Percentiles rank a stretch among this genome's conserved stretches.
These are phyloP conservation scores for Xanthoceras sorbifolium DNA, from an alignment of 345 rosid genomes.

Conservation along the genomic window DNA sequence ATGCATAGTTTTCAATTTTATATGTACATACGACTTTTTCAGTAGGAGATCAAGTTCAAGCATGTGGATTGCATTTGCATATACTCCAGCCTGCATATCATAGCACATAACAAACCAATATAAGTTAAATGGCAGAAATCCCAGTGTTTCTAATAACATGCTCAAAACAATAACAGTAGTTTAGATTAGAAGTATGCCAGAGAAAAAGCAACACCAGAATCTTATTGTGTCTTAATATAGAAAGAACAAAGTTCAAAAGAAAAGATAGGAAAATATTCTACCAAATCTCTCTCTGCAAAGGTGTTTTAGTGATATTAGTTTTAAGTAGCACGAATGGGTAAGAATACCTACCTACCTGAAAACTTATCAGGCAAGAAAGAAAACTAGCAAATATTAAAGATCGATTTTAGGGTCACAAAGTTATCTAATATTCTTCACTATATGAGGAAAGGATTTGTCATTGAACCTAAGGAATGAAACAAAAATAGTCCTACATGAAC, in stretches of 20 bases:
- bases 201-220: background rate
- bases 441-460: background rate
- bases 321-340: background rate
- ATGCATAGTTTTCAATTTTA: too few species aligned
- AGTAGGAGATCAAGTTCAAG: constrained; percentile 65
- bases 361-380: background rate
- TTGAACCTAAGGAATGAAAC: background rate
- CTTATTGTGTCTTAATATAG: background rate
- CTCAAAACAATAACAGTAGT: background rate
- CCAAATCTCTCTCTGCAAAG: background rate
- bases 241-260: background rate
- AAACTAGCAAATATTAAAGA: background rate
- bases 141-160: background rate
- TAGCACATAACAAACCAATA: background rate
- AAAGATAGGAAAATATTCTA: background rate
- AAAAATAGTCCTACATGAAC: background rate
- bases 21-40: too few species aligned
- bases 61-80: constrained; percentile 72
- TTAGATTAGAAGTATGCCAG: background rate
- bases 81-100: constrained; percentile 69
- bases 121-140: background rate
- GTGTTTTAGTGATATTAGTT: background rate
- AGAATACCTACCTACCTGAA: background rate
- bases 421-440: background rate
- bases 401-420: background rate